Conservation (phyloP, 495 filamentous ascomycete species). For the Ramalina intermedia region DNA sequence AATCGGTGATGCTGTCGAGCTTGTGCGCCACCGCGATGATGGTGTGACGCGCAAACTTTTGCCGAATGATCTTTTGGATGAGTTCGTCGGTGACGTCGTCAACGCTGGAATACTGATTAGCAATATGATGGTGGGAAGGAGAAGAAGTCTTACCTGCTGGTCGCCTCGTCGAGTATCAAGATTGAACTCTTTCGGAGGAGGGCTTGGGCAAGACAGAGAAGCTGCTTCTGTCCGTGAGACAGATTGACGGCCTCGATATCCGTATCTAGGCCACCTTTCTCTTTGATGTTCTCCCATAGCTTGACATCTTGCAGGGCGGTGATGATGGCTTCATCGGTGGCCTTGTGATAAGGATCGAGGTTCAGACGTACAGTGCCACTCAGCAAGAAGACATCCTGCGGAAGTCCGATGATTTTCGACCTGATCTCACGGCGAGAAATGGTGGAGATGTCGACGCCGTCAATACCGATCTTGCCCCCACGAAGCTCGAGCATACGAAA, state of each 20-base stretch:
- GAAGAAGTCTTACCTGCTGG: slow-evolving; percentile 28
- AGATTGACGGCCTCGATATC: slow-evolving; percentile 36
- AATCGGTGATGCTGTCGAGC: slow-evolving; percentile 43
- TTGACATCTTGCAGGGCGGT: slow-evolving; percentile 34
- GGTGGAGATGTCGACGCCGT: slow-evolving; percentile 32
- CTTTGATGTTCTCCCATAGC: slow-evolving; percentile 32
- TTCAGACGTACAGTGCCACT: slow-evolving; percentile 32
- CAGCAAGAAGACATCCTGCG: slow-evolving; percentile 45
- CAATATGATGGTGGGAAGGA: not conserved
- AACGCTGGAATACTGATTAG: slow-evolving; percentile 22
- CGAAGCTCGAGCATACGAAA: slow-evolving; percentile 38
- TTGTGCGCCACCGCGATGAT: slow-evolving; percentile 50
- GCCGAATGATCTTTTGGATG: slow-evolving; percentile 44
- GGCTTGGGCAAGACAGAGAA: slow-evolving; percentile 49
- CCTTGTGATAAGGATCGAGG: slow-evolving; percentile 23
- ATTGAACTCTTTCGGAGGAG: slow-evolving; percentile 35
- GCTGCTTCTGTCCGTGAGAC: slow-evolving; percentile 48
- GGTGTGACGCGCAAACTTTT: slow-evolving; percentile 42
- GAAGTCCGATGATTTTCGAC: slow-evolving; percentile 33
- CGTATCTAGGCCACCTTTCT: slow-evolving; percentile 36
- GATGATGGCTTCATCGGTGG: slow-evolving; percentile 26
- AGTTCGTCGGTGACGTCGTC: slow-evolving; percentile 41
- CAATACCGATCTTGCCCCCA: slow-evolving; percentile 30
- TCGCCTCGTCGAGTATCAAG: slow-evolving; percentile 37
- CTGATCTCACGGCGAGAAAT: slow-evolving; percentile 34